Base-by-base conservation (phyloP, 345 rosid species). In the Aquilaria yunnanensis region DNA sequence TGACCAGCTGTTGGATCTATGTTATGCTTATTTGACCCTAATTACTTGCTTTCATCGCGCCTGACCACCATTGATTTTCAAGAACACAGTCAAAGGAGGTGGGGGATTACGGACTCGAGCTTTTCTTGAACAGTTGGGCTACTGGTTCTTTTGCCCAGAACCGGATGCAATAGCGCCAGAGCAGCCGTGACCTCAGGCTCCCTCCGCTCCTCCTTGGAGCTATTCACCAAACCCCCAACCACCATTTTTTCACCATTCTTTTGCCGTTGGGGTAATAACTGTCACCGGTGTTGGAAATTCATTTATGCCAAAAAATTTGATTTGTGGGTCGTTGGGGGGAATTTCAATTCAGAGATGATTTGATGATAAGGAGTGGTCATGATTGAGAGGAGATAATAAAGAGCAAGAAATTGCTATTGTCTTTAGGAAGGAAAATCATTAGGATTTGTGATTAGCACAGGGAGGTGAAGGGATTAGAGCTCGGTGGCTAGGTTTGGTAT, bases 191-290 rank as follows among this genome's bases (percentile, higher is more conserved):
- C 54, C 14, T 62, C 47, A 14, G 74, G 69, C 30, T 86, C 86
- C 62, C 70, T 81, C 69, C 50, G 78, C 62, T 75, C 72, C 12
- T 90, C 92, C 66, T 68, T 86, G 47, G 81, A 83, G 72, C 92
- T 74, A 79, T 80, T 90, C 9, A 93, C 90, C 98, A 97, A 90
- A n/a, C 98, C 98, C 3, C 98, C 98, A 32, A 89, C 55, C 57
- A 87, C 23, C 23, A 23, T 23, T 23, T 23, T 23, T 23, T 23
- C 23, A 23, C 85, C 32, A 87, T 61, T 16, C 74, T 82, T 64
- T 83, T 48, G 1, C 89, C 43, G 5, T 37, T 9, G 43, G 43
- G 2, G 6, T 41, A 30, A 41, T n/a, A 33, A 1, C 47, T 10
- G 56, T 12, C 2, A 65, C 48, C 12, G 34, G 46, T 0, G 69